Evolutionary conservation across 2,329 filamentous ascomycete species (phyloP).

Genomic region (Colletotrichum filicis): DNA sequence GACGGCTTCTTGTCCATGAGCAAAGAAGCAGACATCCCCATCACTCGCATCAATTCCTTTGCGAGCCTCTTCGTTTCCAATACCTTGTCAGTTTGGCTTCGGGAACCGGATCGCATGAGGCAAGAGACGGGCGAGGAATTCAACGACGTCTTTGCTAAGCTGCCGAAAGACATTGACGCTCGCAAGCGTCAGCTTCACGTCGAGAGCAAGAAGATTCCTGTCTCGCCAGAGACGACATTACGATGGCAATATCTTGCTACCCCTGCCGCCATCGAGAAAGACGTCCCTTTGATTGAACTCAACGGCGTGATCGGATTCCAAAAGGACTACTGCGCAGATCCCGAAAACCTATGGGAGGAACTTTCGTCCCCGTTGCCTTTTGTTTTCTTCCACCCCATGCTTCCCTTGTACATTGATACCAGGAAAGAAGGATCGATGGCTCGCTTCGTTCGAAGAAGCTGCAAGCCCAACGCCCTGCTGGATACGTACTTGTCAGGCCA

Average conservation of each 20-base stretch:
- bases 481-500: slow-evolving; percentile 85
- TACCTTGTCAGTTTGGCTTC: slow-evolving; percentile 81
- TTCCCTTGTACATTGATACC: slow-evolving; percentile 94
- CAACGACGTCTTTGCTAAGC: slow-evolving; percentile 74
- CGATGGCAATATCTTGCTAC: slow-evolving; percentile 76
- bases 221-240: slow-evolving; percentile 64
- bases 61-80: slow-evolving; percentile 80
- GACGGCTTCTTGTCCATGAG: slow-evolving; percentile 81
- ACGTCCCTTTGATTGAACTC: slow-evolving; percentile 74
- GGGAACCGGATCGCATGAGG: slow-evolving; percentile 75
- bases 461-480: slow-evolving; percentile 87
- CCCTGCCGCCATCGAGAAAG: slow-evolving; percentile 63
- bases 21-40: slow-evolving; percentile 69
- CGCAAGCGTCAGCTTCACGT: slow-evolving; percentile 57
- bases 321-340: slow-evolving; percentile 75
- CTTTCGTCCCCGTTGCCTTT: slow-evolving; percentile 75
- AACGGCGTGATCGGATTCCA: slow-evolving; percentile 82
- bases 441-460: slow-evolving; percentile 92
- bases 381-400: slow-evolving; percentile 86
- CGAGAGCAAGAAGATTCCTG: slow-evolving; percentile 61
- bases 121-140: slow-evolving; percentile 73
- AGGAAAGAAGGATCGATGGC: slow-evolving; percentile 86
- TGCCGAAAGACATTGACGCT: slow-evolving; percentile 55
- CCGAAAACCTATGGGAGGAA: slow-evolving; percentile 75
- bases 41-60: slow-evolving; percentile 79